Evolutionary conservation across 1,284 basidiomycete genomes (phyloP), one percentile per base, ranked within the genome.

Genomic region (Apiotrichum mycotoxinovorans): DNA sequence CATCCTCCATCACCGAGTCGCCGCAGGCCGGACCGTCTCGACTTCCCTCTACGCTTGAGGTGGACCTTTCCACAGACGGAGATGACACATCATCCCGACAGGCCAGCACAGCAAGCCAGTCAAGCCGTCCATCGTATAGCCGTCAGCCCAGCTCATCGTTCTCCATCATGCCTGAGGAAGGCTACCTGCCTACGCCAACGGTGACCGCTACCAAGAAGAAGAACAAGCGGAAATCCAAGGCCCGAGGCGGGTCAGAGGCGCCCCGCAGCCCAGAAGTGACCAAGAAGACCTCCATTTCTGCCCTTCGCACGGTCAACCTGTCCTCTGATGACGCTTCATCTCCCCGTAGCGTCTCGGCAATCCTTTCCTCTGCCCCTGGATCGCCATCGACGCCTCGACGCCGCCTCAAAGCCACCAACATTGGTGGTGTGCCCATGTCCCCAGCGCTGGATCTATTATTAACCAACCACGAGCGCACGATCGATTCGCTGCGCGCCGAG

Each of bases 81-180:
- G 56, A 55, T 34, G 22, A 33, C 8, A 22, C 42, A 15, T 17
- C n/a, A 8, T 25, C 35, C 20, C 20, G 41, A 57, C n/a, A 45
- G 23, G 11, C 44, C 30, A 20, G 50, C 18, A 3, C 35, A n/a
- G 38, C 38, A 17, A 40, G 38, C 43, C n/a, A 20, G 30, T 25
- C 34, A 17, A 41, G 33, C 37, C 42, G 43, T 3, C 49, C 52
- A 27, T 12, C 40, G 10, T 34, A 43, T 47, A 54, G 52, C 45
- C 41, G 51, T 5, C n/a, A 51, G 30, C 49, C 34, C 30, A 55
- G 46, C 22, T 22, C 53, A 18, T 51, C 58, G 1, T 61, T 53
- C 51, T 71, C 69, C 7, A 69, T 73, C 47, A 63, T 66, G 7
- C 71, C 71, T 0, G 73, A 73, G 25, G 70, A 70, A n/a, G 65